Base-by-base conservation (phyloP, 176 grass and related monocot species). In the Luzula sylvatica region DNA sequence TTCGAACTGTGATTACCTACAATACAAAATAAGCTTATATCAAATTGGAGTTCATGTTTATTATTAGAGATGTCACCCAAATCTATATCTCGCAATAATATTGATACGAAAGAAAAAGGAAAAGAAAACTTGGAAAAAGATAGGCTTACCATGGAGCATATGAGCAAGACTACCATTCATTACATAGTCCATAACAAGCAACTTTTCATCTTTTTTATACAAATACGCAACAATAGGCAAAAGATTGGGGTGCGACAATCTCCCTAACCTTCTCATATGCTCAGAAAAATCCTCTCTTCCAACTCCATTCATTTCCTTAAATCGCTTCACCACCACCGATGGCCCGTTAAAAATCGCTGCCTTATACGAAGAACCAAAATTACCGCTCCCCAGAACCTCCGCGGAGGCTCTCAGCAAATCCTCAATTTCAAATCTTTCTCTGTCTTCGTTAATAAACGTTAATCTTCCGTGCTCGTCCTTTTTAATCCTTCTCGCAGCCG, bases 351-450 rank as follows among this genome's bases (percentile, higher is more conserved):
- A 7, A 17, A 80, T 61, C 1, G 53, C 66, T 5, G 86, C 86
- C 78, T 90, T 98, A 75, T 98, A 98, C 3, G 92, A 90, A 12
- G 85, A 75, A 18, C 92, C 85, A 27, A 98, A 82, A 66, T 75
- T 88, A 30, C 81, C 86, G 66, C 78, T 90, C n/a, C 86, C 86
- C 2, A 98, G 63, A 55, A 90, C 77, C 65, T 98, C 92, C 2
- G 92, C 86, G 0, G 85, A 87, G 0, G 92, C 67, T 51, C 78
- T 67, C 16, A 98, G 68, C 46, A 98, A 48, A 70, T 98, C 92
- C 46, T 90, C 78, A n/a, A 98, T 68, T 51, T 72, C 81, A 41
- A 98, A 98, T 65, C 65, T 69, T 25, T 43, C 18, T 7, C 65
- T 46, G 4, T 23, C 56, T 24, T 90, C 92, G 65, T 56, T 53